Percentiles rank a stretch among this genome's conserved stretches.
Evolutionary conservation across 495 filamentous ascomycete genomes (phyloP).

Genomic region (Bryoglossum gracile): DNA sequence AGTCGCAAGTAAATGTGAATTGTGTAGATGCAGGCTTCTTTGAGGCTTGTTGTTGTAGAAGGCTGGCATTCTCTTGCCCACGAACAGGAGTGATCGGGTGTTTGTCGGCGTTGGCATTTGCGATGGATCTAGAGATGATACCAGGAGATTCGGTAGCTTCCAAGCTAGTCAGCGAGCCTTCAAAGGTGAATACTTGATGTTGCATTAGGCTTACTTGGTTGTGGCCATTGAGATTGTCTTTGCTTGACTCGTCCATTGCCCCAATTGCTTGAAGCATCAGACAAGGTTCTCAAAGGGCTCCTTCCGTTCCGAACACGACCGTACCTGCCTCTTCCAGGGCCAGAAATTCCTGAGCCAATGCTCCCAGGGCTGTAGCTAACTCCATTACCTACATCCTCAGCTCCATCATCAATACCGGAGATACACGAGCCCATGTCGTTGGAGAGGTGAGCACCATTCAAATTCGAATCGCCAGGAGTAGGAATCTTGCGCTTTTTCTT

Average conservation of each 20-base stretch:
- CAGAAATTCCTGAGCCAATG: conserved; percentile 21
- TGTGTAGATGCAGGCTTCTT: conserved; percentile 63
- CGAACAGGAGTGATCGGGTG: conserved; percentile 47
- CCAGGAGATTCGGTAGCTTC: conserved; percentile 48
- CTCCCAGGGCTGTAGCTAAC: conserved; percentile 62
- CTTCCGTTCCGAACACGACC: conserved; percentile 58
- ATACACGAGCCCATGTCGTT: conserved; percentile 55
- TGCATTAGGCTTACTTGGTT: conserved; percentile 36
- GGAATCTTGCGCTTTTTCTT: conserved; percentile 99
- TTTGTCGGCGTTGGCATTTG: conserved; percentile 83
- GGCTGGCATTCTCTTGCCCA: conserved; percentile 66
- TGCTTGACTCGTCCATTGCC: conserved; percentile 36
- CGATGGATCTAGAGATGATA: conserved; percentile 67
- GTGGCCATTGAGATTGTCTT: conserved; percentile 31
- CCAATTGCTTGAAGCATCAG: conserved; percentile 48
- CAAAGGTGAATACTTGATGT: background rate
- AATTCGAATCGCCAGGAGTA: conserved; percentile 57
- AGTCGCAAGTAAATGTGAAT: conserved; percentile 86
- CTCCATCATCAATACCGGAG: conserved; percentile 36
- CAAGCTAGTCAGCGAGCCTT: conserved; percentile 3
- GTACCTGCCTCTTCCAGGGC: conserved; percentile 57
- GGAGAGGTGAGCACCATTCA: conserved; percentile 46
- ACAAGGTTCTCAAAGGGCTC: conserved; percentile 53
- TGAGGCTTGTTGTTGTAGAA: conserved; percentile 61
- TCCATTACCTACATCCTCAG: conserved; percentile 38